Conservation (phyloP, 768 basidiomycete species). For the Pholiota microspora region DNA sequence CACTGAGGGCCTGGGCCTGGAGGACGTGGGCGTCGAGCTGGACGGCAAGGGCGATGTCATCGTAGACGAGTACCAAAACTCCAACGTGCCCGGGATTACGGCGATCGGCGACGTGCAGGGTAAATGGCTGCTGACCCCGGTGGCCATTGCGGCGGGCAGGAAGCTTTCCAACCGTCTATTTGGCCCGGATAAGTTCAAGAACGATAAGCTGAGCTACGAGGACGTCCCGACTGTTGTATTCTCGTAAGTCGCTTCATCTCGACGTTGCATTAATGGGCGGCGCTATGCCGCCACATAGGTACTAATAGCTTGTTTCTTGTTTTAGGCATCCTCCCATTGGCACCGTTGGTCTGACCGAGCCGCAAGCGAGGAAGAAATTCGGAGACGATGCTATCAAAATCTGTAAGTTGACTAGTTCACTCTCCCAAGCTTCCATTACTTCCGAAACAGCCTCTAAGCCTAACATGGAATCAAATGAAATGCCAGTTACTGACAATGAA, state of each 20-base stretch:
- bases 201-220: slow-evolving; percentile 84
- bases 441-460: not conserved
- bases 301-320: not conserved
- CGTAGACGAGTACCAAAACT: slow-evolving; percentile 91
- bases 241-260: slow-evolving; percentile 58
- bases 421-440: not conserved
- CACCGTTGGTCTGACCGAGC: slow-evolving; percentile 92
- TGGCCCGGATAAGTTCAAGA: slow-evolving; percentile 81
- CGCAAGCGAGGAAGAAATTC: slow-evolving; percentile 83
- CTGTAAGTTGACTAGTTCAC: slow-evolving; percentile 51
- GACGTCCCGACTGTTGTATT: slow-evolving; percentile 96
- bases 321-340: slow-evolving; percentile 91
- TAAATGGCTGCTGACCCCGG: slow-evolving; percentile 91
- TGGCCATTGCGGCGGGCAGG: slow-evolving; percentile 95
- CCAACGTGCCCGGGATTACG: slow-evolving; percentile 64
- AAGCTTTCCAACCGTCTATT: slow-evolving; percentile 88
- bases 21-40: slow-evolving; percentile 72
- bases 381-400: slow-evolving; percentile 88
- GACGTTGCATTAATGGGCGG: not conserved
- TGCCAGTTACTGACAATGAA: not conserved
- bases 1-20: slow-evolving; percentile 76
- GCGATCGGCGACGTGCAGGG: slow-evolving; percentile 94
- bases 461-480: not conserved
- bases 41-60: slow-evolving; percentile 80
- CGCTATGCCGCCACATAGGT: not conserved